Evolutionary conservation across 2,329 filamentous ascomycete species (phyloP), one percentile per base, ranked within the genome.

Genomic region (Hansfordia pulvinata): DNA sequence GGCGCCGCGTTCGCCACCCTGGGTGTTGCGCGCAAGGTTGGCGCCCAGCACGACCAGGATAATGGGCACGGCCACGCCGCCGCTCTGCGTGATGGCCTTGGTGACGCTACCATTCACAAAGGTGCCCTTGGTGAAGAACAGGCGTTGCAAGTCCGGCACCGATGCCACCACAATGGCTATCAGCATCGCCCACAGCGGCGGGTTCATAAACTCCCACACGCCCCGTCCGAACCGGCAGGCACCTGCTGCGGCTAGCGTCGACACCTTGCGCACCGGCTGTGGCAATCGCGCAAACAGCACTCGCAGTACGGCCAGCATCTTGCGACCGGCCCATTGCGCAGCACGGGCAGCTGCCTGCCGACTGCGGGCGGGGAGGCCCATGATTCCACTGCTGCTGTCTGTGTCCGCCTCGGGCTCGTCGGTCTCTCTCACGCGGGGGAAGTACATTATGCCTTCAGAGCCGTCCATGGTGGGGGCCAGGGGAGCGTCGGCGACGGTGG

Each of bases 141-240:
- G 57, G 20, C 65, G 61, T 50, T 98, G 88, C 6, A 98, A 66
- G 2, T 60, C 46, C 0, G 90, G 90, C 5, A 94, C 70, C 1
- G 85, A 93, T 3, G 90, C 90, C 5, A 98, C 81, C 26, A 93
- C 56, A 23, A 96, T 76, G n/a, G 90, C 83, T 20, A 76, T 61
- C 18, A 96, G 60, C 90, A 98, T 96, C 17, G 90, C 86, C 85
- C 86, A 96, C 15, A 98, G 73, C 1, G 90, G 90, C 21, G 90
- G 88, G 53, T 96, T 96, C 88, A 98, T 96, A 51, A 94, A 93
- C 25, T 81, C 79, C 80, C 81, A 90, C 9, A 86, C 49, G 27
- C 85, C n/a, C n/a, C n/a, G n/a, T n/a, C n/a, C n/a, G n/a, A n/a
- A n/a, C n/a, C n/a, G n/a, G n/a, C n/a, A n/a, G n/a, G n/a, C n/a